Evolutionary conservation across 2,329 filamentous ascomycete species (phyloP).

Genomic region (Didymella arachidicola): DNA sequence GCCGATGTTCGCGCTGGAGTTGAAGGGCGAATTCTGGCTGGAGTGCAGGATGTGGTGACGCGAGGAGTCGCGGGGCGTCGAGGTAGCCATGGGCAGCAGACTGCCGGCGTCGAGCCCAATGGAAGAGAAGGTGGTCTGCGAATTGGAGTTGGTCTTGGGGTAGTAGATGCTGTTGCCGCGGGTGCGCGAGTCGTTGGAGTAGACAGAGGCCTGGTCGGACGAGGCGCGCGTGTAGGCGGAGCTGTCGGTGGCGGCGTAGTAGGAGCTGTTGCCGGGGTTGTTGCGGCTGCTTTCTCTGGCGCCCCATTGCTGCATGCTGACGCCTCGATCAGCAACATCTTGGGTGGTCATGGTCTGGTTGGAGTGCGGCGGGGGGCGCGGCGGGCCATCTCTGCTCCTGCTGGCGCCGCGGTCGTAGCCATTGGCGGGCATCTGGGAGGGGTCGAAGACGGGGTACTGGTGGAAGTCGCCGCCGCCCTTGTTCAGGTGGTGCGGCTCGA

Average conservation of each 20-base stretch:
- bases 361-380: slow-evolving; percentile 65
- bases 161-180: slow-evolving; percentile 58
- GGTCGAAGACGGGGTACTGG: slow-evolving; percentile 81
- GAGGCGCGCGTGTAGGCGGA: slow-evolving; percentile 58
- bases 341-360: slow-evolving; percentile 69
- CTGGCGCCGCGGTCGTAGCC: slow-evolving; percentile 54
- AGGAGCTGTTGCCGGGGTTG: slow-evolving; percentile 15
- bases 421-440: slow-evolving; percentile 59
- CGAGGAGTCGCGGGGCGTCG: slow-evolving; percentile 54
- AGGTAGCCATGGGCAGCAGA: slow-evolving; percentile 48
- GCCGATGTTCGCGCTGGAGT: slow-evolving; percentile 58
- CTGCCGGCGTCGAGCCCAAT: slow-evolving; percentile 53
- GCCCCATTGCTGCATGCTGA: slow-evolving; percentile 82
- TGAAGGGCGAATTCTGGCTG: slow-evolving; percentile 55
- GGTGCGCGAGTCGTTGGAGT: slow-evolving; percentile 68
- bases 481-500: slow-evolving; percentile 82
- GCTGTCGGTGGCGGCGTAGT: slow-evolving; percentile 49
- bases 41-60: slow-evolving; percentile 50
- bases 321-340: slow-evolving; percentile 68
- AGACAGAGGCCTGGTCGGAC: slow-evolving; percentile 70
- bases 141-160: slow-evolving; percentile 59
- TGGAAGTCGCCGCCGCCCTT: slow-evolving; percentile 81
- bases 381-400: slow-evolving; percentile 61
- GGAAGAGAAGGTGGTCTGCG: slow-evolving; percentile 61
- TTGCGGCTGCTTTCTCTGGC: slow-evolving; percentile 33